Evolutionary conservation across 176 grass and related monocot genomes (phyloP).

Genomic region (Dactylis glomerata): DNA sequence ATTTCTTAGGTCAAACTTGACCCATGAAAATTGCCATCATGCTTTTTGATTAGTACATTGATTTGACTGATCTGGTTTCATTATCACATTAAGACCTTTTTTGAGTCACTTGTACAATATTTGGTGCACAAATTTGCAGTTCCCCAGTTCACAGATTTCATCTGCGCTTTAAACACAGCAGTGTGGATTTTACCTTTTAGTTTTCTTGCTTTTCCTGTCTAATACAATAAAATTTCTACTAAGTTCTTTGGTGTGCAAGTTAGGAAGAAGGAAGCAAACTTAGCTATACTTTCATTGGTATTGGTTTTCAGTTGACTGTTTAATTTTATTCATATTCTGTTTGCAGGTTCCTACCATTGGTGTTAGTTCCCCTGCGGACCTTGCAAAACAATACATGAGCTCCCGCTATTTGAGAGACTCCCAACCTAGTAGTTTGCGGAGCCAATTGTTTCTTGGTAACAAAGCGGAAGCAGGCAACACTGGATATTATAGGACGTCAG

Average conservation of each 20-base stretch:
- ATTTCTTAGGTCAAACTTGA: slow-evolving; percentile 5
- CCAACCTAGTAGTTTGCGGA: slow-evolving; percentile 32
- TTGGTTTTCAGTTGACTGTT: background rate
- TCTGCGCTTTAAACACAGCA: background rate
- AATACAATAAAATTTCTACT: background rate
- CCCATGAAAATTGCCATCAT: background rate
- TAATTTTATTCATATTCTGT: slow-evolving; percentile 1
- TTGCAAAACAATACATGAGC: slow-evolving; percentile 72
- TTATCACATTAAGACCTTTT: background rate
- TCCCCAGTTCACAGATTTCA: background rate
- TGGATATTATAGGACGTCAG: slow-evolving; percentile 28
- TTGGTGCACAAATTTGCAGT: background rate
- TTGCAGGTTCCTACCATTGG: slow-evolving; percentile 33
- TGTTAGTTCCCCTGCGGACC: slow-evolving; percentile 50
- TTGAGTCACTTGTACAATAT: background rate
- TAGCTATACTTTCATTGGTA: background rate
- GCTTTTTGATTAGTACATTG: background rate
- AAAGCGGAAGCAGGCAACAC: slow-evolving; percentile 38
- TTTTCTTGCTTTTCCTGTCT: background rate
- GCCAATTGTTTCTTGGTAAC: slow-evolving; percentile 36
- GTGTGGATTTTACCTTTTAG: background rate
- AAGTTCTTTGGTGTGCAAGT: background rate
- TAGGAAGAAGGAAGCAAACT: slow-evolving; percentile 12
- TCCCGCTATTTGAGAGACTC: slow-evolving; percentile 35
- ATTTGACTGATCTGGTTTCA: background rate